Percentiles rank a stretch among this genome's conserved stretches.
Conservation (phyloP, 495 filamentous ascomycete species). For the Umbilicaria muhlenbergii region DNA sequence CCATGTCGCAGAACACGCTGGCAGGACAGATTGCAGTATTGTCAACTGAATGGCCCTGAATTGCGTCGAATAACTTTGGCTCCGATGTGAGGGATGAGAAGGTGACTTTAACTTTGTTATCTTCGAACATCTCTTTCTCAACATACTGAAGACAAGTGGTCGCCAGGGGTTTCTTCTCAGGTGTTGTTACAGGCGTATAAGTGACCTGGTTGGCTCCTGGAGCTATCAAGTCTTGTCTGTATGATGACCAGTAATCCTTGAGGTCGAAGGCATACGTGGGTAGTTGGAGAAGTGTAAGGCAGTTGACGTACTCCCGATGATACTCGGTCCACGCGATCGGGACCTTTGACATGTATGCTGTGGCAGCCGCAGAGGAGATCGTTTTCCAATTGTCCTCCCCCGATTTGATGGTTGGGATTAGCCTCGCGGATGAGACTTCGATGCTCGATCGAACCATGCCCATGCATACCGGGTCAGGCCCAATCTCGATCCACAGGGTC, state of each 20-base stretch:
- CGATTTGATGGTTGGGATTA: constrained; percentile 3
- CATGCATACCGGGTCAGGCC: constrained; percentile 9
- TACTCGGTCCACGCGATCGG: constrained; percentile 30
- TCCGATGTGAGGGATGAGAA: constrained; percentile 9
- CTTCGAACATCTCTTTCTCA: not conserved
- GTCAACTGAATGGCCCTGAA: constrained; percentile 13
- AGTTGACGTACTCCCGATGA: constrained; percentile 26
- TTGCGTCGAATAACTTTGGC: constrained; percentile 4
- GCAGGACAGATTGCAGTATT: constrained; percentile 3
- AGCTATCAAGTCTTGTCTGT: constrained; percentile 17
- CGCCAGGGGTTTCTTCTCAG: not conserved
- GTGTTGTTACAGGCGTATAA: not conserved
- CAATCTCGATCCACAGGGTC: constrained; percentile 13
- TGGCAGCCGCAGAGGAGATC: constrained; percentile 21
- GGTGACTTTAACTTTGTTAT: constrained; percentile 5
- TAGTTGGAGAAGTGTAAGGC: constrained; percentile 23
- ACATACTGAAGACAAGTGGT: constrained; percentile 5
- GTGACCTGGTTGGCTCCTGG: too few species aligned
- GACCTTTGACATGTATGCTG: constrained; percentile 23
- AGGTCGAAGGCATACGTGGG: constrained; percentile 32
- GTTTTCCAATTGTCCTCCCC: constrained; percentile 32
- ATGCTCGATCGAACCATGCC: constrained; percentile 29
- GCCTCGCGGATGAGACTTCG: constrained; percentile 11
- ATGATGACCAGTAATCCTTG: constrained; percentile 45
- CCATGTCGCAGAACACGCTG: constrained; percentile 9